Conservation (phyloP, 345 rosid genomes). For the Salix brachista region DNA sequence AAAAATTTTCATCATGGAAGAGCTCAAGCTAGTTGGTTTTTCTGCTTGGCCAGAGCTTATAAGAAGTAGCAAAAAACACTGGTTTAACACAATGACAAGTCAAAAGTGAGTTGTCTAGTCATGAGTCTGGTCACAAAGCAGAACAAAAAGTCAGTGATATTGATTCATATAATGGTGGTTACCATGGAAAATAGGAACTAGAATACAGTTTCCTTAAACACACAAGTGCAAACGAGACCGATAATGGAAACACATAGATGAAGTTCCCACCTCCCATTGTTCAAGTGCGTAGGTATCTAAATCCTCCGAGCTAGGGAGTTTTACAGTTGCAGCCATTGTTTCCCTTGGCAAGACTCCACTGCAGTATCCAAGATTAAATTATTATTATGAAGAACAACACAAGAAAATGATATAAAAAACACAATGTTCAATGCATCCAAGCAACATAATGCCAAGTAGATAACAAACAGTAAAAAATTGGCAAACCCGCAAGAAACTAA, state of each 20-base stretch:
- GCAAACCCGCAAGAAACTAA: not conserved
- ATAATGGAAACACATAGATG: conserved; percentile 10
- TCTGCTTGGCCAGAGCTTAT: conserved; percentile 78
- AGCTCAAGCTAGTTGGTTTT: conserved; percentile 60
- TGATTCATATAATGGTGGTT: not conserved
- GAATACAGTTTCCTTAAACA: conserved; percentile 7
- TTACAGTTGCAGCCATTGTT: conserved; percentile 57
- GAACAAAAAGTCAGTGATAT: not conserved
- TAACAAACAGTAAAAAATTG: not conserved
- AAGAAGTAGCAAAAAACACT: conserved; percentile 92
- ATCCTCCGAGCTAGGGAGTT: conserved; percentile 75
- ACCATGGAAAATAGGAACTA: conserved; percentile 10
- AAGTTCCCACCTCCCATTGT: conserved; percentile 87
- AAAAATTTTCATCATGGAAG: conserved; percentile 85
- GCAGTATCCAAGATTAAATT: conserved; percentile 22
- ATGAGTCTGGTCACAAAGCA: not conserved
- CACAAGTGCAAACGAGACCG: not conserved
- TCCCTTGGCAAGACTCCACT: conserved; percentile 92
- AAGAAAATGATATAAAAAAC: not conserved
- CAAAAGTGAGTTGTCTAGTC: conserved; percentile 29
- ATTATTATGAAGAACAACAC: not conserved
- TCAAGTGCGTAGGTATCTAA: conserved; percentile 75
- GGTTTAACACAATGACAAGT: conserved; percentile 30
- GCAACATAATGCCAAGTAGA: too few species aligned
- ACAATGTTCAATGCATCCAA: not conserved